Evolutionary conservation across 2,329 filamentous ascomycete genomes (phyloP).

Genomic region (Diaporthe sp.): DNA sequence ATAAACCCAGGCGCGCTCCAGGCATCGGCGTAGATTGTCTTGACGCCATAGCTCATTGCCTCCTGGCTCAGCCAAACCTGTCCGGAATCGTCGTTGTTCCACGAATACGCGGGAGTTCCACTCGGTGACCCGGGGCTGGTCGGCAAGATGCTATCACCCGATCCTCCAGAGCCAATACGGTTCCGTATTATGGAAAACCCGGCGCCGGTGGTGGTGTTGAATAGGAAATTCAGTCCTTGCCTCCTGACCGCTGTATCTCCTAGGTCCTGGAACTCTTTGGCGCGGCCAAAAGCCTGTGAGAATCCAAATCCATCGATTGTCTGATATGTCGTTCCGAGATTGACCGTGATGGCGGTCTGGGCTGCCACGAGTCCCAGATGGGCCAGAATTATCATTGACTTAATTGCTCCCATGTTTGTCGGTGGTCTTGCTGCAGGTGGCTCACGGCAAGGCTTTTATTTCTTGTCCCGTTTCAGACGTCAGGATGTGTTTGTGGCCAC

Average conservation of each 20-base stretch:
- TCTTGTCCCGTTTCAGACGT: neutral
- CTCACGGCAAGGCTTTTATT: neutral
- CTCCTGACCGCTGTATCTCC: conserved; percentile 46
- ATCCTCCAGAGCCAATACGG: conserved; percentile 56
- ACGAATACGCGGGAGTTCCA: conserved; percentile 51
- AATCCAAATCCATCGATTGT: conserved; percentile 64
- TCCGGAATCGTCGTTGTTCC: conserved; percentile 53
- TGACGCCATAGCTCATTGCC: conserved; percentile 54
- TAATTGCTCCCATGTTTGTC: neutral
- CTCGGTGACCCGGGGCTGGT: conserved; percentile 49
- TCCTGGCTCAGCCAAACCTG: conserved; percentile 59
- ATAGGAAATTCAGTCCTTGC: conserved; percentile 60
- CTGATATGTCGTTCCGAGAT: conserved; percentile 49
- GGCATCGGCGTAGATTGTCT: conserved; percentile 62
- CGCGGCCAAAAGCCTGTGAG: conserved; percentile 62
- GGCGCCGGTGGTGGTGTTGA: conserved; percentile 60
- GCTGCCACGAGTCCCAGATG: conserved; percentile 35
- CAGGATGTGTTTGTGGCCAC: neutral
- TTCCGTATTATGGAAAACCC: conserved; percentile 66
- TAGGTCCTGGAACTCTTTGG: conserved; percentile 56
- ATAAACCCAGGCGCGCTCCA: conserved; percentile 67
- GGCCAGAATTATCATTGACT: neutral
- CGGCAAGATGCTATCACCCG: conserved; percentile 49
- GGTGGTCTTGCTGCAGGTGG: neutral
- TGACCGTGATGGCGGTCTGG: conserved; percentile 48